These are phyloP conservation scores for Leptomonas seymouri DNA, from an alignment of 208 protist species.

Conservation along the genomic window DNA sequence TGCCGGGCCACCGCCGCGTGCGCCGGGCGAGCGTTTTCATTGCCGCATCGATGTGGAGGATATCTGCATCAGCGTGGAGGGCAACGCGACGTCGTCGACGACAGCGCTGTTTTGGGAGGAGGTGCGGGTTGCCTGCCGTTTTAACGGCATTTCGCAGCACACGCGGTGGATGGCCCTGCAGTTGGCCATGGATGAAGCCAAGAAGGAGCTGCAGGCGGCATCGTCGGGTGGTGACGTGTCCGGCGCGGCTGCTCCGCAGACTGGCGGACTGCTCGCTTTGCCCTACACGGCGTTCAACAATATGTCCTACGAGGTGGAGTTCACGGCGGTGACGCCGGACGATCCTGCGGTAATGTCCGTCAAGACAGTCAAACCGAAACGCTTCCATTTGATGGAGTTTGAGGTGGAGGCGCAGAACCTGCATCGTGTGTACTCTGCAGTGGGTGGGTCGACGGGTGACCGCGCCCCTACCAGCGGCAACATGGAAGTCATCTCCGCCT, in stretches of 20 bases:
- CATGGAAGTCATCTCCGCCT: slow-evolving; percentile 53
- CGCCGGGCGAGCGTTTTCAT: slow-evolving; percentile 26
- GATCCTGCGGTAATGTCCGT: slow-evolving; percentile 6
- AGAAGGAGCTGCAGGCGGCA: slow-evolving; percentile 7
- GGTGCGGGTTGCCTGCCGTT: slow-evolving; percentile 37
- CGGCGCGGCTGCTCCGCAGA: slow-evolving; percentile 11
- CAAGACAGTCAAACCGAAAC: slow-evolving; percentile 43
- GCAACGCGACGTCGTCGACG: slow-evolving; percentile 20
- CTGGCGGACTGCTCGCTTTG: slow-evolving; percentile 30
- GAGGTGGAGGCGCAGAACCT: slow-evolving; percentile 57
- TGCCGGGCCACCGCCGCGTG: slow-evolving; percentile 11
- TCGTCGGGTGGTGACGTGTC: background rate
- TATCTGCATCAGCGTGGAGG: slow-evolving; percentile 40
- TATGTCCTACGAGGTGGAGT: slow-evolving; percentile 55
- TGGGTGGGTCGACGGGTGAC: slow-evolving; percentile 35
- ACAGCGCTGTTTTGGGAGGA: slow-evolving; percentile 58
- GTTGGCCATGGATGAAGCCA: slow-evolving; percentile 35
- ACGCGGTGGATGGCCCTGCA: slow-evolving; percentile 60
- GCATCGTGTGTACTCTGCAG: slow-evolving; percentile 37
- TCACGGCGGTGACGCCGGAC: slow-evolving; percentile 27
- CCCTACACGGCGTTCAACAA: slow-evolving; percentile 54
- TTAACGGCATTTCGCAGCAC: slow-evolving; percentile 49
- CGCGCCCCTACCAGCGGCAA: slow-evolving; percentile 55
- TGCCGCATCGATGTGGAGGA: slow-evolving; percentile 66
- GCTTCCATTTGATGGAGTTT: slow-evolving; percentile 48